Base-by-base conservation (phyloP, 2,329 filamentous ascomycete species). In the Xylariaceae sp. region DNA sequence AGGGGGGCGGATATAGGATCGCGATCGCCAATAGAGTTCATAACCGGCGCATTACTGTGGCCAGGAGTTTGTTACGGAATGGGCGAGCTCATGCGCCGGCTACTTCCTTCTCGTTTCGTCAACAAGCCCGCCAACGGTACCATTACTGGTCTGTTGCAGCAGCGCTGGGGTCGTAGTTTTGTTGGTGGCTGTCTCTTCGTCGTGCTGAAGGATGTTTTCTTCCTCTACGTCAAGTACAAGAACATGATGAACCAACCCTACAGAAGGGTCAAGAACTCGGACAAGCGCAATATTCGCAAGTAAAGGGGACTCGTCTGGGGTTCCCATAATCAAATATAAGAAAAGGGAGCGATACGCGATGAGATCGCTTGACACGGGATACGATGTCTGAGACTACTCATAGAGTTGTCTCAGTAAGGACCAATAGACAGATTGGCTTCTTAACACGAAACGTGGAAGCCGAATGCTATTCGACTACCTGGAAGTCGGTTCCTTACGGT, bases 171-270 rank as follows among this genome's bases (percentile, higher is more conserved):
- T 0, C 82, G 94, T 58, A 97, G 90, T 68, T 78, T 99, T 2
- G 82, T 94, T 1, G 94, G 94, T 1, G 94, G 94, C 0, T 94
- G 90, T 71, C 75, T 96, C 17, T 96, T 93, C 68, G 87, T 97
- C 13, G 86, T 96, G 8, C 73, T 96, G 55, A 94, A 93, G 73
- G 86, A 89, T 66, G 78, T 77, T 2, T 75, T 87, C 54, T 76
- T 77, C 59, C 73, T 89, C 23, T 88, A 86, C 68, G 79, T 81
- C 64, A 88, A 88, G 74, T 86, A 85, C 71, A 78, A 83, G 62
- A 80, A 79, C 61, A 84, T 83, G 10, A 78, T 82, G 66, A 79
- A 83, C 39, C 80, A 82, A 67, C 76, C 77, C 5, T 78, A 80
- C 50, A 78, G 84, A 56, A 77, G 75, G 61, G 78, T 88, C 44